phyloP scores from a whole-genome alignment of 176 grass and related monocot species.

The Chrysopogon serrulatus region DNA sequence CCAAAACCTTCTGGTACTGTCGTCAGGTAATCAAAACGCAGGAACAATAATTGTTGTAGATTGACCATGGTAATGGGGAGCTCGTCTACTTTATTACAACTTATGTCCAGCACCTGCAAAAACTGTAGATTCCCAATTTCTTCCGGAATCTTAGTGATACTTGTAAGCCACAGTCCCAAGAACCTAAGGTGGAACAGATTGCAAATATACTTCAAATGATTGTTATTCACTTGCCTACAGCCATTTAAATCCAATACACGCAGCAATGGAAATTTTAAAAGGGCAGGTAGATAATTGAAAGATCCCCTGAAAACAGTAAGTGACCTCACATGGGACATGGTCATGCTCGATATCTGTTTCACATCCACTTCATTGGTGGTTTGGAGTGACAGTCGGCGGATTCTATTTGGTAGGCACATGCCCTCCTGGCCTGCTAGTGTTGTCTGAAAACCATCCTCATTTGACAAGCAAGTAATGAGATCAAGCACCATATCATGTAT shows the following conservation, averaged over 20 bases:
- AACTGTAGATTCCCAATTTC: neutral
- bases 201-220: neutral
- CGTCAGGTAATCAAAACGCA: neutral
- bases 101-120: neutral
- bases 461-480: neutral
- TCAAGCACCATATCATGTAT: constrained; percentile 6
- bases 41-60: neutral
- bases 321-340: neutral
- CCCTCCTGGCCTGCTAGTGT: neutral
- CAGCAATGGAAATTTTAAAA: neutral
- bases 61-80: neutral
- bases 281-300: neutral
- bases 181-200: neutral
- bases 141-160: neutral
- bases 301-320: neutral
- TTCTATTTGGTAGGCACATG: neutral
- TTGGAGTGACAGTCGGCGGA: neutral
- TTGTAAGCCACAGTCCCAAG: neutral
- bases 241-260: neutral
- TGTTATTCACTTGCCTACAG: neutral
- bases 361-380: neutral
- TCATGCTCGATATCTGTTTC: neutral
- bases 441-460: neutral
- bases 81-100: neutral
- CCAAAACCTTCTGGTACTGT: neutral